Evolutionary conservation across 2,329 filamentous ascomycete genomes (phyloP).

Genomic region (Diaporthe batatas): DNA sequence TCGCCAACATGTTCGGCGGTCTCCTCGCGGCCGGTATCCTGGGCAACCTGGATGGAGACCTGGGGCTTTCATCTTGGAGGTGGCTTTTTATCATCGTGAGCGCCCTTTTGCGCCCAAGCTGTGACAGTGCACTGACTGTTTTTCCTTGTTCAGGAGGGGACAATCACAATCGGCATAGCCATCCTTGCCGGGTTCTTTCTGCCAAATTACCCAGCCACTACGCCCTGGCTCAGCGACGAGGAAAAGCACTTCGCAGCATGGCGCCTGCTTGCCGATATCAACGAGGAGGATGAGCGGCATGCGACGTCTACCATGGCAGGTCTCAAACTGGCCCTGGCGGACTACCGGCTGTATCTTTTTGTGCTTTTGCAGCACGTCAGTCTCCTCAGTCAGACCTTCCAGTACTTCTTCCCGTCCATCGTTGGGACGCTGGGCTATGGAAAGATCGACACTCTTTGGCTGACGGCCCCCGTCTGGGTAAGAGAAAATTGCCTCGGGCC

Average conservation of each 20-base stretch:
- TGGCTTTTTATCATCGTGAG: conserved; percentile 51
- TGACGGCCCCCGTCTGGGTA: conserved; percentile 71
- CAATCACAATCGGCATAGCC: conserved; percentile 40
- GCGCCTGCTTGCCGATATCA: conserved; percentile 43
- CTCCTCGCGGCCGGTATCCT: conserved; percentile 64
- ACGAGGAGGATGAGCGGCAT: conserved; percentile 45
- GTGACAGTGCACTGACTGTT: background rate
- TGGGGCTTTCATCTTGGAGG: conserved; percentile 50
- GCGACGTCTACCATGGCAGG: conserved; percentile 43
- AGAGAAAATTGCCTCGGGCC: conserved; percentile 25
- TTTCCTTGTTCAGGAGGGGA: conserved; percentile 14
- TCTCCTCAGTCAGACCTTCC: conserved; percentile 68
- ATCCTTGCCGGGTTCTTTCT: conserved; percentile 41
- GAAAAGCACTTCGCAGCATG: conserved; percentile 43
- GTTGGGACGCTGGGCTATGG: conserved; percentile 72
- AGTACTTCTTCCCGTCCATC: conserved; percentile 76
- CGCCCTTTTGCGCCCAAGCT: background rate
- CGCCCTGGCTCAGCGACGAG: conserved; percentile 43
- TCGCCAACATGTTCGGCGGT: conserved; percentile 66
- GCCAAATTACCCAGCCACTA: conserved; percentile 43
- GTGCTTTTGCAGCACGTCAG: conserved; percentile 67
- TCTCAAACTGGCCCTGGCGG: conserved; percentile 47
- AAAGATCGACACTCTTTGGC: conserved; percentile 65
- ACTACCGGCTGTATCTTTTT: conserved; percentile 64
- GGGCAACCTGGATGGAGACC: conserved; percentile 53